Percentiles rank a stretch among this genome's conserved stretches.
phyloP scores from a whole-genome alignment of 2,329 filamentous ascomycete genomes.

The Colletotrichum chrysophilum region DNA sequence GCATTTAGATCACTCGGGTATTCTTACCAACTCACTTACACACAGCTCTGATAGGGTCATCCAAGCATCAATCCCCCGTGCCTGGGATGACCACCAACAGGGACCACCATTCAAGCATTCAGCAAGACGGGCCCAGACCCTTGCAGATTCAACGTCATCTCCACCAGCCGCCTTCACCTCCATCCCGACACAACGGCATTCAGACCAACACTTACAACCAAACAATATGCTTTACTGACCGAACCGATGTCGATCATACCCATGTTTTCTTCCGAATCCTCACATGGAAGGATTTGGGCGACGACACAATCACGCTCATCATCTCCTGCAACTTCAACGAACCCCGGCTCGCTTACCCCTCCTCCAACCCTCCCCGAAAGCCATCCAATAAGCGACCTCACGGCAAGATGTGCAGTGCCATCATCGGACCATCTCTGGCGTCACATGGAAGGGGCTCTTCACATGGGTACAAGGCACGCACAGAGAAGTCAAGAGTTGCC shows the following conservation, averaged over 20 bases:
- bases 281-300: background rate
- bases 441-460: background rate
- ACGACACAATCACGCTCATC: background rate
- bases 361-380: background rate
- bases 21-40: background rate
- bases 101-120: background rate
- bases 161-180: background rate
- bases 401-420: background rate
- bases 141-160: background rate
- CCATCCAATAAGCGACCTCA: background rate
- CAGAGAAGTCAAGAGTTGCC: slow-evolving; percentile 5
- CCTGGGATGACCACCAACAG: background rate
- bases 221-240: background rate
- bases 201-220: background rate
- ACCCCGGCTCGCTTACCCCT: background rate
- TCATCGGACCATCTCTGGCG: background rate
- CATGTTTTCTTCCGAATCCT: background rate
- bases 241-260: background rate
- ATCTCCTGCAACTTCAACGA: background rate
- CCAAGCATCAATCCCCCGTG: background rate
- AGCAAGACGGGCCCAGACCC: background rate
- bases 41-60: background rate
- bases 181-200: background rate
- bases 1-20: background rate
- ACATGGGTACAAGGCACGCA: background rate